phyloP scores from a whole-genome alignment of 1,284 basidiomycete species.

The Tylopilus sp. region DNA sequence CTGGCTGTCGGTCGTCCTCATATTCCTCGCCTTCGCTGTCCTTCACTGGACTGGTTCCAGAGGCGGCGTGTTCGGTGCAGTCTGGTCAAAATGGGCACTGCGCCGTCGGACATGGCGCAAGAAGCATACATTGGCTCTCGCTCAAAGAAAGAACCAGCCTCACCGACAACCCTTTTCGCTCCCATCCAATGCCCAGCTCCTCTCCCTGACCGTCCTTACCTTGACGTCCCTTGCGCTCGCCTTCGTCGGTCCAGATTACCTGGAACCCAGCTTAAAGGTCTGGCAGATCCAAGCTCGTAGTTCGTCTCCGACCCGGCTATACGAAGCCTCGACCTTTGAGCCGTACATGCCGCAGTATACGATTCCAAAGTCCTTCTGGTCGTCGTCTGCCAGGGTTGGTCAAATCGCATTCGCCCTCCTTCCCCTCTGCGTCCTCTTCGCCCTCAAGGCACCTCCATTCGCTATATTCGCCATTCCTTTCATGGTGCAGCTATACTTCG shows the following conservation, averaged over 20 bases:
- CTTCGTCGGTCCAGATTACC: conserved; percentile 71
- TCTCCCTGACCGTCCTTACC: conserved; percentile 44
- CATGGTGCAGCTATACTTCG: conserved; percentile 67
- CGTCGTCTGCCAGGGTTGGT: conserved; percentile 67
- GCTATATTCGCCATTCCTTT: conserved; percentile 72
- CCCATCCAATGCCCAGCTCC: conserved; percentile 59
- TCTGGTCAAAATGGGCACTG: conserved; percentile 53
- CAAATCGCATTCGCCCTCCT: conserved; percentile 75
- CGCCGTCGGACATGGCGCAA: conserved; percentile 47
- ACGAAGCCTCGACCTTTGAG: conserved; percentile 30
- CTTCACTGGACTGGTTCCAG: conserved; percentile 41
- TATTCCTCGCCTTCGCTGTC: conserved; percentile 40
- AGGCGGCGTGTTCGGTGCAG: conserved; percentile 43
- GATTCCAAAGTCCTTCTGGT: conserved; percentile 75
- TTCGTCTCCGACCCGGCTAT: conserved; percentile 10
- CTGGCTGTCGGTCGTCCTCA: conserved; percentile 45
- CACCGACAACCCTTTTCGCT: conserved; percentile 47
- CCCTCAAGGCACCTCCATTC: conserved; percentile 78
- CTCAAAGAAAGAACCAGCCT: conserved; percentile 26
- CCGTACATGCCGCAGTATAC: conserved; percentile 51
- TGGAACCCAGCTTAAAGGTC: conserved; percentile 50
- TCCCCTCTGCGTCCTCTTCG: conserved; percentile 72
- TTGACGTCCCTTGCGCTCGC: conserved; percentile 43
- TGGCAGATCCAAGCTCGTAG: conserved; percentile 36
- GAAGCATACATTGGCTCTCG: conserved; percentile 17